Percentiles rank a stretch among this genome's conserved stretches.
phyloP scores from a whole-genome alignment of 176 grass and related monocot genomes.

The Leersia perrieri region DNA sequence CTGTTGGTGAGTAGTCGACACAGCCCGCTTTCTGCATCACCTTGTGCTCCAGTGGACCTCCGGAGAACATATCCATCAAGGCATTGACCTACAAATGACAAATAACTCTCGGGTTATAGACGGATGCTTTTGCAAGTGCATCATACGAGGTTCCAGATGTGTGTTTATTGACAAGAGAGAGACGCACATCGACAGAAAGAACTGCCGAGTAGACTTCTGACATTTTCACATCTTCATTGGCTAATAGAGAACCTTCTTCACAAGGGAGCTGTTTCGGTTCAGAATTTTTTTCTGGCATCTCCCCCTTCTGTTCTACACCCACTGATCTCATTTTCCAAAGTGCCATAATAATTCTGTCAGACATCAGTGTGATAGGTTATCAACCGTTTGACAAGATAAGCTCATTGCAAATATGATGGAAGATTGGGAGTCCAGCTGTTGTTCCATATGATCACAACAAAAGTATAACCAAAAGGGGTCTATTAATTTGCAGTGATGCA shows the following conservation, averaged over 20 bases:
- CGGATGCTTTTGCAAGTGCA: not conserved
- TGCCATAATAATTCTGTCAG: constrained; percentile 83
- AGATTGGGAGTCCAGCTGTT: not conserved
- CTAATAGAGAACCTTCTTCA: constrained; percentile 75
- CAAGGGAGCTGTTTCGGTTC: constrained; percentile 44
- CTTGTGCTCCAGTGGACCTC: constrained; percentile 64
- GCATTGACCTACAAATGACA: constrained; percentile 36
- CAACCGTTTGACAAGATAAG: constrained; percentile 21
- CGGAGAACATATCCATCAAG: constrained; percentile 82
- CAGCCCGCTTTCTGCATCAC: constrained; percentile 91
- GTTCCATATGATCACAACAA: not conserved
- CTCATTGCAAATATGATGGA: constrained; percentile 5
- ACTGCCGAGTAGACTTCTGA: constrained; percentile 63
- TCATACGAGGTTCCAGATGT: not conserved
- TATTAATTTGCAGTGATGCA: not conserved
- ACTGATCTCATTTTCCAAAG: constrained; percentile 65
- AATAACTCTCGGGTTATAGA: constrained; percentile 15
- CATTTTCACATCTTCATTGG: constrained; percentile 72
- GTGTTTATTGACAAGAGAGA: constrained; percentile 15
- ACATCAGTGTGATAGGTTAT: constrained; percentile 31
- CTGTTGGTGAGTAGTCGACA: constrained; percentile 54
- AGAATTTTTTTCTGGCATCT: constrained; percentile 62
- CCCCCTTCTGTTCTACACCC: constrained; percentile 66
- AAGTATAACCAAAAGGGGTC: not conserved
- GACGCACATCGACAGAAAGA: constrained; percentile 67